phyloP scores from a whole-genome alignment of 176 grass and related monocot species.

The Melocanna baccifera region DNA sequence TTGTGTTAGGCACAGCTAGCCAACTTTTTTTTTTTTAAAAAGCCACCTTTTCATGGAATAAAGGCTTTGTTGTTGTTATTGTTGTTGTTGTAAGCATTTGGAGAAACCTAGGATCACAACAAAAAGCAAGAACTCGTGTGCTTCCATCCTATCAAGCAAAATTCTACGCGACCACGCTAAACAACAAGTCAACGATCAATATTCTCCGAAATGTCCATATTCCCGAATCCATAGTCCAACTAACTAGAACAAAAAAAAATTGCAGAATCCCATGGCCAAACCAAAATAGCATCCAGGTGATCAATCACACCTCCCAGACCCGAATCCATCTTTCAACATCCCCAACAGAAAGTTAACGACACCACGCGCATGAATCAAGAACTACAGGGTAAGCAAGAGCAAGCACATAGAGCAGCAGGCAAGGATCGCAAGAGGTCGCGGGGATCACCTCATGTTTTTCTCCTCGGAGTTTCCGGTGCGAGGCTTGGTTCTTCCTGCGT shows the following conservation, averaged over 20 bases:
- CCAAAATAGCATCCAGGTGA: not conserved
- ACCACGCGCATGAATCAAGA: not conserved
- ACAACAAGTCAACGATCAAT: not conserved
- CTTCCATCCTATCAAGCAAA: not conserved
- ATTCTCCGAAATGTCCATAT: not conserved
- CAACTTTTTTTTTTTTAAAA: no score
- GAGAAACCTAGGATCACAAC: not conserved
- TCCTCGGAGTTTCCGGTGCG: not conserved
- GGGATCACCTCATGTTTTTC: conserved; percentile 38
- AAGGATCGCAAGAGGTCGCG: not conserved
- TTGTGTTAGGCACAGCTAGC: no score
- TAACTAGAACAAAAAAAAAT: not conserved
- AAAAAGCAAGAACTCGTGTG: not conserved
- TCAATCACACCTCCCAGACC: not conserved
- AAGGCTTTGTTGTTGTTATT: no score
- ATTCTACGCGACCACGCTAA: not conserved
- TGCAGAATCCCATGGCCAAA: not conserved
- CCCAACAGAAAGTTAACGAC: not conserved
- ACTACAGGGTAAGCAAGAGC: not conserved
- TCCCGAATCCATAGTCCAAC: not conserved
- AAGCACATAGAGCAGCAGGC: not conserved
- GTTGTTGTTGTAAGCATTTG: not conserved
- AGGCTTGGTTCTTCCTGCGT: not conserved
- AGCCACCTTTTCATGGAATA: no score
- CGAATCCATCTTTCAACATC: not conserved